A percentile compares a stretch with the other conserved stretches of the same genome.
phyloP scores from a whole-genome alignment of 2,329 filamentous ascomycete genomes.

The Tricladium varicosporioides region DNA sequence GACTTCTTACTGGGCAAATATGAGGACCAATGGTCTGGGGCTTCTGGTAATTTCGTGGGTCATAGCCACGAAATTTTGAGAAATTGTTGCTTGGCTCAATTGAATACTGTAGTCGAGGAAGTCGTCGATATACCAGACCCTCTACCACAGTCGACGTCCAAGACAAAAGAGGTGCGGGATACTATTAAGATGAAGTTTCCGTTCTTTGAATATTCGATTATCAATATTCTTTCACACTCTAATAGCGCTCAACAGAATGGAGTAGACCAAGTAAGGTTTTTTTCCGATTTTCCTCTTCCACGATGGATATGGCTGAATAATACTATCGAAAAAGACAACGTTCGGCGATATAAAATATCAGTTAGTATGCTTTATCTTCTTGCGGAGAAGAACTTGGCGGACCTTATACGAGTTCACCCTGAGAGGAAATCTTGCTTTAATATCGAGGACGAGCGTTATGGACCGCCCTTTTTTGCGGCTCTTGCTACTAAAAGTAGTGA shows the following conservation, averaged over 20 bases:
- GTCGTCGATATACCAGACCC: constrained; percentile 14
- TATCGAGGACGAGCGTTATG: constrained; percentile 34
- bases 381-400: constrained; percentile 31
- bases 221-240: constrained; percentile 42
- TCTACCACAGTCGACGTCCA: constrained; percentile 11
- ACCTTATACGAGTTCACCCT: constrained; percentile 31
- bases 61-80: constrained; percentile 26
- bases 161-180: constrained; percentile 24
- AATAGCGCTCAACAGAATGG: constrained; percentile 34
- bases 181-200: constrained; percentile 33
- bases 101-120: constrained; percentile 17
- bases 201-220: constrained; percentile 47
- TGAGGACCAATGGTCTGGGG: constrained; percentile 15
- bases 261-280: constrained; percentile 35
- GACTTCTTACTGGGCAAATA: constrained; percentile 41
- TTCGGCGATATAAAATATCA: constrained; percentile 26
- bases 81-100: constrained; percentile 25
- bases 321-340: constrained; percentile 29
- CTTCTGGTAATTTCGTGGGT: constrained; percentile 20
- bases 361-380: constrained; percentile 37
- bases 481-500: constrained; percentile 32
- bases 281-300: constrained; percentile 31
- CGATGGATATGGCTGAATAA: constrained; percentile 35
- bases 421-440: constrained; percentile 21
- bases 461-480: constrained; percentile 37